A percentile compares a stretch with the other conserved stretches of the same genome.
phyloP scores from a whole-genome alignment of 106 monocot species.

The Triglochin maritima region DNA sequence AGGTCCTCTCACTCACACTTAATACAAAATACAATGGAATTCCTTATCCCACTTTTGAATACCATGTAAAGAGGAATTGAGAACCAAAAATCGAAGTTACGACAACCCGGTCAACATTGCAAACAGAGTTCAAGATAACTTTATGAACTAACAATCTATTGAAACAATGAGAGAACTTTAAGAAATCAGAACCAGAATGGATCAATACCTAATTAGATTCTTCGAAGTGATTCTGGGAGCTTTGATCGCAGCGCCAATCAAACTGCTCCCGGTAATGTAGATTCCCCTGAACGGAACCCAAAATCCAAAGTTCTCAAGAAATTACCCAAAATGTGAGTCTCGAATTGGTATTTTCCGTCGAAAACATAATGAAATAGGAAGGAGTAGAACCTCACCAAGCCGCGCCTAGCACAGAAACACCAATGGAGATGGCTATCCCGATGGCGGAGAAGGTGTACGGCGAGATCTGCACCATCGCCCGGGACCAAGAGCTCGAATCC shows the following conservation, averaged over 20 bases:
- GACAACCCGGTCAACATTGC: too few species aligned
- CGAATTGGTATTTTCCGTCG: background rate
- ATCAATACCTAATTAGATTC: constrained; percentile 61
- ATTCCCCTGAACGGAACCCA: constrained; percentile 43
- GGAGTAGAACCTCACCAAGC: constrained; percentile 43
- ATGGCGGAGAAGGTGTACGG: constrained; percentile 66
- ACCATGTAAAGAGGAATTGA: too few species aligned
- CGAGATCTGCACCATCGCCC: constrained; percentile 73
- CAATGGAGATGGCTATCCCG: constrained; percentile 25
- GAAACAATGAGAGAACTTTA: background rate
- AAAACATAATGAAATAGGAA: background rate
- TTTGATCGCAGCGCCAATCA: constrained; percentile 86
- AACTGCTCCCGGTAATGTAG: constrained; percentile 75
- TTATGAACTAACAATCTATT: background rate
- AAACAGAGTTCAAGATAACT: background rate
- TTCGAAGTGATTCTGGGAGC: constrained; percentile 82
- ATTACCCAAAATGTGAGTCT: background rate
- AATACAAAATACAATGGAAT: too few species aligned
- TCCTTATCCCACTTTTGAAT: too few species aligned
- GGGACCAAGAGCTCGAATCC: constrained; percentile 61
- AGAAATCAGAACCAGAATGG: background rate
- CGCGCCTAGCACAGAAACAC: constrained; percentile 24
- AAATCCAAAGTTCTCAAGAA: too few species aligned
- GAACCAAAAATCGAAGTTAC: too few species aligned
- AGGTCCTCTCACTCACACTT: too few species aligned